These are phyloP conservation scores for Phytopythium montanum DNA, from an alignment of 352 stramenopile species.

Conservation along the genomic window DNA sequence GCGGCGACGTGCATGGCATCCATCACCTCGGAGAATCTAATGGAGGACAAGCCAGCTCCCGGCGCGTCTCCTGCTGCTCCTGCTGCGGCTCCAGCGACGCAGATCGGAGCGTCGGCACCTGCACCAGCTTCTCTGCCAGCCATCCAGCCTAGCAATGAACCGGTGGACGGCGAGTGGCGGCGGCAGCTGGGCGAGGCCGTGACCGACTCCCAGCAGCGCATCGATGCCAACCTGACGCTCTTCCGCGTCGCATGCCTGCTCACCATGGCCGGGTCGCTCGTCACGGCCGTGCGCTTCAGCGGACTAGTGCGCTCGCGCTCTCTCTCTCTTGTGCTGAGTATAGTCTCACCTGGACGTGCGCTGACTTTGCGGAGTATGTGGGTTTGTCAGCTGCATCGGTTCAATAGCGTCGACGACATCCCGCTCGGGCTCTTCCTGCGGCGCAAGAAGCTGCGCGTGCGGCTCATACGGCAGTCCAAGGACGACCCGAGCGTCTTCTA, in stretches of 20 bases:
- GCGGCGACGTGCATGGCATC: conserved; percentile 2
- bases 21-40: neutral
- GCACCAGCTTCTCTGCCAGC: neutral
- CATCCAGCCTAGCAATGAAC: neutral
- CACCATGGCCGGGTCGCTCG: conserved; percentile 36
- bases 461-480: conserved; percentile 62
- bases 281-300: conserved; percentile 44
- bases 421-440: conserved; percentile 57
- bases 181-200: conserved; percentile 29
- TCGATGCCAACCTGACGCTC: conserved; percentile 67
- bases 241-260: conserved; percentile 56
- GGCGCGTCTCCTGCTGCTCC: neutral
- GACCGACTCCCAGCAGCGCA: conserved; percentile 34
- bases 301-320: conserved; percentile 40
- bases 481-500: conserved; percentile 72
- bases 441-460: conserved; percentile 69
- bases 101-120: neutral
- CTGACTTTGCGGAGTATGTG: neutral
- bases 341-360: neutral
- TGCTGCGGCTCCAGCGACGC: neutral
- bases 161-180: conserved; percentile 2
- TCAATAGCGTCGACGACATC: conserved; percentile 57
- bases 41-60: neutral
- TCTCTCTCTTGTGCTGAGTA: neutral
- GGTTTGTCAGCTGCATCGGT: conserved; percentile 30